A percentile compares a stretch with the other conserved stretches of the same genome.
phyloP scores from a whole-genome alignment of 2,329 filamentous ascomycete genomes.

The Lasiodiplodia gonubiensis region DNA sequence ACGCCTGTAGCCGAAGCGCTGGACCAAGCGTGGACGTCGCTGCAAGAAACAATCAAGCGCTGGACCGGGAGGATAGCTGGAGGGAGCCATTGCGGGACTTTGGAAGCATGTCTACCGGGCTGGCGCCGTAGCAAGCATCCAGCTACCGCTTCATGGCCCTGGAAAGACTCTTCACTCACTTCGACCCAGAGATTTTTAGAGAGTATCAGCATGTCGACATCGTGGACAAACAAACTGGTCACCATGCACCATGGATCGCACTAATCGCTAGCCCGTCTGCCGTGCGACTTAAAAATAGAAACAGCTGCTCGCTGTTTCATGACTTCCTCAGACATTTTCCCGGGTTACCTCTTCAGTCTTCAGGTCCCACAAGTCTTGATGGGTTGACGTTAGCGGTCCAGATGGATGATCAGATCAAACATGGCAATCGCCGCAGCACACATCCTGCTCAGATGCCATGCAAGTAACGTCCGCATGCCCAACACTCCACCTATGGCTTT shows the following conservation, averaged over 20 bases:
- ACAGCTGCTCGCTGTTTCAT: not conserved
- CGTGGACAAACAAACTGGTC: not conserved
- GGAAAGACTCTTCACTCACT: too few relatives aligned
- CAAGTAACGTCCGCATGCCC: not conserved
- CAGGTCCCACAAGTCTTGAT: not conserved
- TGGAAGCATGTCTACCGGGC: too few relatives aligned
- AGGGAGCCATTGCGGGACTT: too few relatives aligned
- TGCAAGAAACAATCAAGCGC: not conserved
- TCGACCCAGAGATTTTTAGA: not conserved
- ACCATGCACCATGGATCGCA: not conserved
- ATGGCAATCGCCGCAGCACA: not conserved
- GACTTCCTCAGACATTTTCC: not conserved
- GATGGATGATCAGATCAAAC: not conserved
- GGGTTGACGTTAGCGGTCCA: not conserved
- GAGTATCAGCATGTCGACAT: too few relatives aligned
- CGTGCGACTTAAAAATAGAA: not conserved
- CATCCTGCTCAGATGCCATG: not conserved
- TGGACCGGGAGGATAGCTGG: too few relatives aligned
- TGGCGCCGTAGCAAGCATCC: too few relatives aligned
- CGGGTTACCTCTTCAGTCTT: not conserved
- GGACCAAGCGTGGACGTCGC: conserved; percentile 1
- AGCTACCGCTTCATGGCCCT: too few relatives aligned
- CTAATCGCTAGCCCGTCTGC: not conserved
- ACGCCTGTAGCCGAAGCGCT: not conserved
- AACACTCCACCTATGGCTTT: not conserved